Conservation (phyloP, 768 basidiomycete species). For the Gelatoporia subvermispora region DNA sequence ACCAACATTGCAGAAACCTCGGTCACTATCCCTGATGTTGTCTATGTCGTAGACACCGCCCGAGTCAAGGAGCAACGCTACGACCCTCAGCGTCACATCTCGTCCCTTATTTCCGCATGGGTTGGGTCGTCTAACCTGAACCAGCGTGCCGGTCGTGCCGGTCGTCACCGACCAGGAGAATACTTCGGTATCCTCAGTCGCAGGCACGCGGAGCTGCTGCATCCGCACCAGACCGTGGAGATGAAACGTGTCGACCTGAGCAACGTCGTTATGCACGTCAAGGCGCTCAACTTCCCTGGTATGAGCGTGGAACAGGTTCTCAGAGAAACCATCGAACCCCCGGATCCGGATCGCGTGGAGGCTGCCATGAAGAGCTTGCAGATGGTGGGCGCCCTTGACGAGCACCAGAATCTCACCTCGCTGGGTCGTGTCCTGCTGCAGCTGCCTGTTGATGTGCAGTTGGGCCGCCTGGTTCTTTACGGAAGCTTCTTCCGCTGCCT, state of each 20-base stretch:
- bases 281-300: conserved; percentile 83
- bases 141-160: conserved; percentile 89
- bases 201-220: conserved; percentile 52
- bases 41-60: conserved; percentile 88
- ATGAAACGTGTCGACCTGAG: conserved; percentile 90
- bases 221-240: conserved; percentile 86
- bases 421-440: conserved; percentile 86
- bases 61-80: conserved; percentile 87
- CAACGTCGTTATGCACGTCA: conserved; percentile 95
- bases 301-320: conserved; percentile 87
- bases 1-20: conserved; percentile 97
- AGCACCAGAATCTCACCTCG: conserved; percentile 70
- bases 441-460: conserved; percentile 83
- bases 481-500: conserved; percentile 93
- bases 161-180: conserved; percentile 84
- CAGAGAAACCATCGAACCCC: conserved; percentile 81
- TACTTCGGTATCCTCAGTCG: conserved; percentile 83
- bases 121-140: conserved; percentile 87
- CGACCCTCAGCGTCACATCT: conserved; percentile 85
- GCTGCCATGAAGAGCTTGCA: conserved; percentile 77
- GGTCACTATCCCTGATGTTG: conserved; percentile 91
- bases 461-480: conserved; percentile 85
- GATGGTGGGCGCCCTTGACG: conserved; percentile 85
- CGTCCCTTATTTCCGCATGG: conserved; percentile 86
- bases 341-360: conserved; percentile 65